Evolutionary conservation across 805 yeast genomes (phyloP).

Genomic region (Kuraishia cidri): DNA sequence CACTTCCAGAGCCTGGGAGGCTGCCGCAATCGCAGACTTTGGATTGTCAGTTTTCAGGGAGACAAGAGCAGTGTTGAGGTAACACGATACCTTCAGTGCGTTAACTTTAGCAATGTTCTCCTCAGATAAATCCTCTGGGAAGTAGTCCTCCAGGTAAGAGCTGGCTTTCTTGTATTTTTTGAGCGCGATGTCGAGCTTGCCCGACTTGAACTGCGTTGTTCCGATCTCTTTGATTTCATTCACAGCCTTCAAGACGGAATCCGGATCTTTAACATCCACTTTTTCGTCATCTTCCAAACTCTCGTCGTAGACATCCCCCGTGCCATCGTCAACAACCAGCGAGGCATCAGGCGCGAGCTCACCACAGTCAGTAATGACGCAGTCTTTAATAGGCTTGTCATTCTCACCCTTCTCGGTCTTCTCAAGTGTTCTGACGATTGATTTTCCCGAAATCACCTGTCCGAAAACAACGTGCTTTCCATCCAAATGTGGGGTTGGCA

Average conservation of each 20-base stretch:
- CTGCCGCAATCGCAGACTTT: conserved; percentile 43
- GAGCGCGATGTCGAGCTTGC: conserved; percentile 46
- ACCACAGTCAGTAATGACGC: conserved; percentile 74
- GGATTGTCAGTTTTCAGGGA: conserved; percentile 56
- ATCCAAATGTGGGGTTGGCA: conserved; percentile 87
- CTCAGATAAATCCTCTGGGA: conserved; percentile 58
- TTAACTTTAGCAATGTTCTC: conserved; percentile 41
- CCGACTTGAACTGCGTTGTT: conserved; percentile 62
- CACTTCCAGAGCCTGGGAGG: conserved; percentile 59
- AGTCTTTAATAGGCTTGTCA: conserved; percentile 68
- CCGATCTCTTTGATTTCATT: conserved; percentile 67
- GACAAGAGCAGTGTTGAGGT: conserved; percentile 67
- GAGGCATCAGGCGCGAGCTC: conserved; percentile 52
- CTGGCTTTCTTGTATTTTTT: conserved; percentile 69
- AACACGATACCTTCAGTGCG: conserved; percentile 52
- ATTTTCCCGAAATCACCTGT: conserved; percentile 74
- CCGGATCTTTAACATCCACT: conserved; percentile 51
- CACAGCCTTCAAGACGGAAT: conserved; percentile 59
- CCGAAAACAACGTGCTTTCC: conserved; percentile 98
- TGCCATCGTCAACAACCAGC: conserved; percentile 55
- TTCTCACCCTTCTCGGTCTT: conserved; percentile 49
- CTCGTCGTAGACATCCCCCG: conserved; percentile 80
- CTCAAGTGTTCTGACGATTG: conserved; percentile 73
- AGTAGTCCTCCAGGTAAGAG: conserved; percentile 59
- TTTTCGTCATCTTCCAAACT: conserved; percentile 64